Conservation (phyloP, 495 filamentous ascomycete genomes). For the Cercophora newfieldiana region DNA sequence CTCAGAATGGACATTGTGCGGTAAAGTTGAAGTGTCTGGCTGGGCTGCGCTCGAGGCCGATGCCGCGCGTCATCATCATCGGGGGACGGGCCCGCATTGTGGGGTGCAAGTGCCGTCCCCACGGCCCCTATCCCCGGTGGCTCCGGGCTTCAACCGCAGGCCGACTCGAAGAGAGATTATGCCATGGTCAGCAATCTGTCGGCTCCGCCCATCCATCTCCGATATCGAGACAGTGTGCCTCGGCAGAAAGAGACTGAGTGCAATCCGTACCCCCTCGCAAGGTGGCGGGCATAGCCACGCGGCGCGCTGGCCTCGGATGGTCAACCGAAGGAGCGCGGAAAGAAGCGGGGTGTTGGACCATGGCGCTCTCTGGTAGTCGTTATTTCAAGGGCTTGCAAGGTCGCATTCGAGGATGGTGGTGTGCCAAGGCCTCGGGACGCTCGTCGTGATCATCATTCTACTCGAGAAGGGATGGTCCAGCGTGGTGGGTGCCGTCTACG, state of each 20-base stretch:
- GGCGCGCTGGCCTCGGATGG: neutral
- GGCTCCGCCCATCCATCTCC: too few relatives aligned
- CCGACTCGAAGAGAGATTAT: too few relatives aligned
- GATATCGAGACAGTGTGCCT: too few relatives aligned
- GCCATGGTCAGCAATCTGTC: too few relatives aligned
- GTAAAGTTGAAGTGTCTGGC: neutral
- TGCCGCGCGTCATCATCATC: neutral
- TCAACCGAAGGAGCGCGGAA: constrained; percentile 16
- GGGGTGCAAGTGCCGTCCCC: neutral
- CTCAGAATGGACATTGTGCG: neutral
- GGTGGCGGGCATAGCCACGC: neutral
- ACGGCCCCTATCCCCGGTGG: neutral
- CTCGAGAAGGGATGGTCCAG: too few relatives aligned
- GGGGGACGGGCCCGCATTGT: neutral
- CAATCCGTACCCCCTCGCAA: neutral
- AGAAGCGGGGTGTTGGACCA: constrained; percentile 10
- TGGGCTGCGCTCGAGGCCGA: neutral
- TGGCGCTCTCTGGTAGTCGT: neutral
- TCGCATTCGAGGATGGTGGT: neutral
- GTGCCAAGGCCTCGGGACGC: neutral
- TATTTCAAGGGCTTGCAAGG: neutral
- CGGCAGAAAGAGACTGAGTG: neutral
- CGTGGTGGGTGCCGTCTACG: too few relatives aligned
- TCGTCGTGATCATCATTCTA: too few relatives aligned
- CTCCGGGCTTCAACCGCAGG: neutral